Evolutionary conservation across 768 basidiomycete species (phyloP), one percentile per base, ranked within the genome.

Genomic region (Leucogyrophana mollusca): DNA sequence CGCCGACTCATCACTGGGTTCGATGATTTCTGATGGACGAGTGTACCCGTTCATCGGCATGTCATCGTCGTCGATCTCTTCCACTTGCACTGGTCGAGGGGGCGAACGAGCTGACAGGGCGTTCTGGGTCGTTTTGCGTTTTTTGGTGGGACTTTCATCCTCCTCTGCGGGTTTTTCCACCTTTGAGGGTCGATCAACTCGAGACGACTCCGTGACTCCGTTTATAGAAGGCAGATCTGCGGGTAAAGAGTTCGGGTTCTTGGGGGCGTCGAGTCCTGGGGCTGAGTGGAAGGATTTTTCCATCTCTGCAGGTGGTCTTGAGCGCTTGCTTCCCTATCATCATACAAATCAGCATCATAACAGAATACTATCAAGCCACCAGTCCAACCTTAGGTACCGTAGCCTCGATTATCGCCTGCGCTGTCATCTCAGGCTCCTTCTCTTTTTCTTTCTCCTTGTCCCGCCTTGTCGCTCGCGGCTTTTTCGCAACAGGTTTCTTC

Each of bases 391-490:
- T 87, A 11, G 88, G 88, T 10, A 90, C 57, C 2, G 87, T 89
- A 3, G 87, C 85, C 64, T 88, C 85, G 36, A 90, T 85, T 40
- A 87, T 83, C 30, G 78, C 79, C 51, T 85, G 85, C 2, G 82
- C 77, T 27, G 82, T 79, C 40, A 71, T 20, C 44, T 61, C 61
- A 2, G 53, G 51, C 50, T 58, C 64, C 43, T 51, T 56, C 27
- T 61, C 56, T 32, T 63, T 65, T 50, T 60, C 61, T 24, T 49
- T 45, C 5, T 73, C 65, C 51, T 73, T 76, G 9, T 69, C 58
- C 46, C 76, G 66, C 16, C 35, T 16, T 20, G 43, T 18, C 13
- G 52, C 38, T 44, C 50, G 61, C 22, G 70, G 53, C 43, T 79
- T 73, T 57, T 70, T 80, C 20, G 65, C 59, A 20, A 56, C 51